phyloP scores from a whole-genome alignment of 2,329 filamentous ascomycete genomes.

The Neonectria sp. region DNA sequence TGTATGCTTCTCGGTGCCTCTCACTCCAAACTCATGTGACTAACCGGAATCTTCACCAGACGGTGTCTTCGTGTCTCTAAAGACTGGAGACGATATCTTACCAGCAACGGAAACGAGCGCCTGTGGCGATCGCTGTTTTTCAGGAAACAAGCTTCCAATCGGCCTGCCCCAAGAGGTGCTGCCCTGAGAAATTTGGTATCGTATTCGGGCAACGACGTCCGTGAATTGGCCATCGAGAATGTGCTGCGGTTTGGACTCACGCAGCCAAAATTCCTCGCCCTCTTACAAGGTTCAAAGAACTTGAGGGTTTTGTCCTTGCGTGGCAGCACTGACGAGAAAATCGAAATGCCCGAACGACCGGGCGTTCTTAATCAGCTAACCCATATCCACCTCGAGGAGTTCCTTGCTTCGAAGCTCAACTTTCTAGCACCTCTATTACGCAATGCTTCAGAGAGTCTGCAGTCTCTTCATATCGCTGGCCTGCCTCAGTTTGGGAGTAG shows the following conservation, averaged over 20 bases:
- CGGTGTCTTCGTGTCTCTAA: constrained; percentile 53
- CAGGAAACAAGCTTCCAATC: constrained; percentile 35
- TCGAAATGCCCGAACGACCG: constrained; percentile 40
- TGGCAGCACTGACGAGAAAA: constrained; percentile 36
- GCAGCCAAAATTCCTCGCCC: constrained; percentile 47
- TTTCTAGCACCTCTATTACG: constrained; percentile 39
- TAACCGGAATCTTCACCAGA: constrained; percentile 30
- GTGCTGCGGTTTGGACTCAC: constrained; percentile 48
- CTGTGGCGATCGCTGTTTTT: constrained; percentile 54
- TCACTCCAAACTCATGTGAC: background rate
- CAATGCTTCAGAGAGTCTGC: constrained; percentile 41
- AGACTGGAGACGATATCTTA: constrained; percentile 50
- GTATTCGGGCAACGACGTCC: constrained; percentile 51
- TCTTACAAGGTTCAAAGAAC: constrained; percentile 46
- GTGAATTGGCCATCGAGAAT: constrained; percentile 48
- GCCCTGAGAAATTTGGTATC: constrained; percentile 49
- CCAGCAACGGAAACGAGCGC: constrained; percentile 45
- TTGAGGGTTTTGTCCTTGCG: constrained; percentile 46
- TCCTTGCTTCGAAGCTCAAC: constrained; percentile 32
- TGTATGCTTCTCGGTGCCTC: constrained; percentile 39
- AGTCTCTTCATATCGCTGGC: constrained; percentile 44
- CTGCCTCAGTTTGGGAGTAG: constrained; percentile 34
- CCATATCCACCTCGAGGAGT: constrained; percentile 41
- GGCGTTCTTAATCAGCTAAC: constrained; percentile 41
- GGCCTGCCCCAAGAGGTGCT: constrained; percentile 42